Evolutionary conservation across 805 yeast genomes (phyloP).

Genomic region (Nakazawaea anatomiae): DNA sequence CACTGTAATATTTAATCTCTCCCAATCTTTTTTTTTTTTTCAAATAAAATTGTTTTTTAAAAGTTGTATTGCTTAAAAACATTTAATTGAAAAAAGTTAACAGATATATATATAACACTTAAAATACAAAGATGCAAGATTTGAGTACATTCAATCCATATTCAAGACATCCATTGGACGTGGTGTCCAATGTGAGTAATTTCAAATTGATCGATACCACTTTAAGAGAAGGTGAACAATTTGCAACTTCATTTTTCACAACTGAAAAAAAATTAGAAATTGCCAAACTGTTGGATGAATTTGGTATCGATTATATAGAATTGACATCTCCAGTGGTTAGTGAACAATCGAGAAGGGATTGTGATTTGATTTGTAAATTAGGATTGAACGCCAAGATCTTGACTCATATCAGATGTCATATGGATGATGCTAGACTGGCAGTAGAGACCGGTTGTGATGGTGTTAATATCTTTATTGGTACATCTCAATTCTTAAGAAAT

Average conservation of each 20-base stretch:
- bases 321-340: constrained; percentile 56
- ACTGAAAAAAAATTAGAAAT: constrained; percentile 51
- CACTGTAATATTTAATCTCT: too few relatives aligned
- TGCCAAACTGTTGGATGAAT: constrained; percentile 55
- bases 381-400: constrained; percentile 53
- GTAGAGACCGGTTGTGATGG: constrained; percentile 62
- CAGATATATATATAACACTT: neutral
- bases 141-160: constrained; percentile 34
- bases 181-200: constrained; percentile 45
- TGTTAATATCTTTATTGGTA: constrained; percentile 56
- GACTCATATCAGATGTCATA: constrained; percentile 57
- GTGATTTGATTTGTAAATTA: constrained; percentile 54
- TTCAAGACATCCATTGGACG: constrained; percentile 56
- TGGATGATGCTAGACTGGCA: constrained; percentile 56
- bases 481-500: constrained; percentile 51
- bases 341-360: constrained; percentile 51
- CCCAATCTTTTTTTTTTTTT: neutral
- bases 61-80: too few relatives aligned
- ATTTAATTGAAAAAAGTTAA: too few relatives aligned
- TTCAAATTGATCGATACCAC: constrained; percentile 54
- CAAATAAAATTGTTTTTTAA: neutral
- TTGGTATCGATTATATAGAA: constrained; percentile 57
- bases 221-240: constrained; percentile 59
- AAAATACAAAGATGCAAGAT: neutral
- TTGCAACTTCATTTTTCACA: constrained; percentile 56